Conservation (phyloP, 2,329 filamentous ascomycete species). For the Juglanconis sp. region DNA sequence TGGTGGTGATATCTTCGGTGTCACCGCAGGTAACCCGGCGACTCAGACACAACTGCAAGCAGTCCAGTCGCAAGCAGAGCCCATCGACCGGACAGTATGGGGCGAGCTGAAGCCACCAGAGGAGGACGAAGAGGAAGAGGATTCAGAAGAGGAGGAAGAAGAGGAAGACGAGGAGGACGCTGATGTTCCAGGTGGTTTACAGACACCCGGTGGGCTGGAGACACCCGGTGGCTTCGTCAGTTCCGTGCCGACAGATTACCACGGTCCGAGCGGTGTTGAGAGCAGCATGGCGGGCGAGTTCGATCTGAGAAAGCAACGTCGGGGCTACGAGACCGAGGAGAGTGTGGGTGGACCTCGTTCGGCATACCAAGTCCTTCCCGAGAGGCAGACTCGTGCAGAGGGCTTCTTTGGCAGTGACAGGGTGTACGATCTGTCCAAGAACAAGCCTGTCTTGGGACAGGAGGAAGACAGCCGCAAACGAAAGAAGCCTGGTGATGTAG, state of each 20-base stretch:
- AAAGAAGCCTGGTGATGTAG: conserved; percentile 95
- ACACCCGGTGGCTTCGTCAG: conserved; percentile 80
- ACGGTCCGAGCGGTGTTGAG: conserved; percentile 60
- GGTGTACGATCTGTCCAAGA: conserved; percentile 76
- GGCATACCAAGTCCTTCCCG: conserved; percentile 86
- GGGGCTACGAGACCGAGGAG: conserved; percentile 87
- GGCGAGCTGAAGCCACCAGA: conserved; percentile 83
- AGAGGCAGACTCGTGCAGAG: conserved; percentile 78
- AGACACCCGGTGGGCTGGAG: conserved; percentile 74
- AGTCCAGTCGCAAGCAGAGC: conserved; percentile 59
- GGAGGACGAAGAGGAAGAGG: conserved; percentile 68
- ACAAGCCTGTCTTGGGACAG: conserved; percentile 69
- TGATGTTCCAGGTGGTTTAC: conserved; percentile 60
- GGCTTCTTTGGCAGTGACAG: conserved; percentile 97
- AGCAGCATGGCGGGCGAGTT: conserved; percentile 83
- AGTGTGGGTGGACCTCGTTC: conserved; percentile 65
- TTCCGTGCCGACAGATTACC: conserved; percentile 75
- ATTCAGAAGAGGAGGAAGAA: conserved; percentile 64
- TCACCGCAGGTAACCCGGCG: conserved; percentile 44
- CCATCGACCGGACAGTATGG: conserved; percentile 85
- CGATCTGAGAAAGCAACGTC: conserved; percentile 81
- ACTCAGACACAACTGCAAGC: conserved; percentile 30
- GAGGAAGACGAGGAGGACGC: conserved; percentile 61
- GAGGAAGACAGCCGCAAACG: conserved; percentile 77
- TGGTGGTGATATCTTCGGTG: conserved; percentile 91